Percentiles rank a stretch among this genome's conserved stretches.
Evolutionary conservation across 768 basidiomycete genomes (phyloP).

Genomic region (Boletellus ananiceps): DNA sequence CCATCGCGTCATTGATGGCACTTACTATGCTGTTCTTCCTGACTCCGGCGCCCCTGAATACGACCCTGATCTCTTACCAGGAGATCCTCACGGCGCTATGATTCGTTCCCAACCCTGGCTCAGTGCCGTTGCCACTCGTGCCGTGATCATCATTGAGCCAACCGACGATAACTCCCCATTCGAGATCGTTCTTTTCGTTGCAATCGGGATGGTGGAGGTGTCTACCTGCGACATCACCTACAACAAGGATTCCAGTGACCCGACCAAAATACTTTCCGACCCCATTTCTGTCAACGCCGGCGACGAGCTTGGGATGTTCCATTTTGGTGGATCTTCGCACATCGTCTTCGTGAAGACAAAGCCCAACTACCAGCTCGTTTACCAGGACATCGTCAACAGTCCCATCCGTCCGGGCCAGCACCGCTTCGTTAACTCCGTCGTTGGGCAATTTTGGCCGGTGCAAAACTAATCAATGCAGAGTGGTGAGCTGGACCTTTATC

Average conservation of each 20-base stretch:
- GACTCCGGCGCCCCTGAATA: slow-evolving; percentile 3
- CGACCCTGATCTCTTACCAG: not conserved
- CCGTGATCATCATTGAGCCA: slow-evolving; percentile 51
- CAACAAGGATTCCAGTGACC: no score
- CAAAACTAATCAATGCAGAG: no score
- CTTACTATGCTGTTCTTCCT: slow-evolving; percentile 9
- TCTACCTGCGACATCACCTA: slow-evolving; percentile 24
- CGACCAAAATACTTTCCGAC: not conserved
- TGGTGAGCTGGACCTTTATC: no score
- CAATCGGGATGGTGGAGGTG: slow-evolving; percentile 59
- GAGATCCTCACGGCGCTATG: slow-evolving; percentile 16
- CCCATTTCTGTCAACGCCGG: not conserved
- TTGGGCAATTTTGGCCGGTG: slow-evolving; percentile 11
- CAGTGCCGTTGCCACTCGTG: slow-evolving; percentile 43
- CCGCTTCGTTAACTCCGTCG: slow-evolving; percentile 3
- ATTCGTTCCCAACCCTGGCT: slow-evolving; percentile 38
- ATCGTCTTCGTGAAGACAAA: slow-evolving; percentile 33
- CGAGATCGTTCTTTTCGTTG: slow-evolving; percentile 52
- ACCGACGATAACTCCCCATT: slow-evolving; percentile 38
- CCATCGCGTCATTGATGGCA: slow-evolving; percentile 28
- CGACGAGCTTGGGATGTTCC: slow-evolving; percentile 46
- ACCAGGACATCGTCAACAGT: slow-evolving; percentile 3
- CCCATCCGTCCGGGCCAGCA: not conserved
- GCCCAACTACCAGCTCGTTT: slow-evolving; percentile 7
- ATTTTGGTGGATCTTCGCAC: slow-evolving; percentile 56